Percentiles rank a stretch among this genome's conserved stretches.
Conservation (phyloP, 1,284 basidiomycete genomes). For the Puccinia novopanici region DNA sequence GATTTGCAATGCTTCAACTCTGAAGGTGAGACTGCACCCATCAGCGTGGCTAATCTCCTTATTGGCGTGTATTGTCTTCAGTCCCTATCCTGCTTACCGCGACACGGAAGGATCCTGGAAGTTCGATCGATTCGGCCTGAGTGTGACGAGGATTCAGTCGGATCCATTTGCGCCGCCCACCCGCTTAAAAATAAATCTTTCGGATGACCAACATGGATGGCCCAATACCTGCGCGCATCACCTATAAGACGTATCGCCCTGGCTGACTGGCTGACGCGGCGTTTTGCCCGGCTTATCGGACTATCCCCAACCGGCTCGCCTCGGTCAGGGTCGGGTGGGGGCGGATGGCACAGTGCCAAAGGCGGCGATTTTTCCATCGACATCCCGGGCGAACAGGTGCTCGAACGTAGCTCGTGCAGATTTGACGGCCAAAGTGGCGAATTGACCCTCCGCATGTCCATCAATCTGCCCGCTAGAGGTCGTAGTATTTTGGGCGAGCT, state of each 20-base stretch:
- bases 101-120: slow-evolving; percentile 43
- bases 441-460: slow-evolving; percentile 29
- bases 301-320: neutral
- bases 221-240: slow-evolving; percentile 28
- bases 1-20: neutral
- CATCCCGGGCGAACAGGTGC: slow-evolving; percentile 36
- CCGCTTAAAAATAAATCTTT: slow-evolving; percentile 18
- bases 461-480: slow-evolving; percentile 36
- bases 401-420: slow-evolving; percentile 34
- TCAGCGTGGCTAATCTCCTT: neutral
- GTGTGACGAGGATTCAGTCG: slow-evolving; percentile 29
- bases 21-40: neutral
- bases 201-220: slow-evolving; percentile 35
- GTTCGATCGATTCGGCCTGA: slow-evolving; percentile 26
- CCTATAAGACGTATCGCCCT: slow-evolving; percentile 37
- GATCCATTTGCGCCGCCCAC: slow-evolving; percentile 49
- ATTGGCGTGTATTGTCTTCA: neutral
- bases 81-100: slow-evolving; percentile 45
- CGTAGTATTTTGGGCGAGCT: slow-evolving; percentile 41
- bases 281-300: slow-evolving; percentile 14
- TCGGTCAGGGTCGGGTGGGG: slow-evolving; percentile 14
- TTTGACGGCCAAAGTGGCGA: slow-evolving; percentile 25
- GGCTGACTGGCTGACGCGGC: slow-evolving; percentile 44
- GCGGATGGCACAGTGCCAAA: slow-evolving; percentile 44
- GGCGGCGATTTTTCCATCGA: slow-evolving; percentile 46